Evolutionary conservation across 208 protist genomes (phyloP), one percentile per base, ranked within the genome.

Genomic region (Crithidia mellificae): DNA sequence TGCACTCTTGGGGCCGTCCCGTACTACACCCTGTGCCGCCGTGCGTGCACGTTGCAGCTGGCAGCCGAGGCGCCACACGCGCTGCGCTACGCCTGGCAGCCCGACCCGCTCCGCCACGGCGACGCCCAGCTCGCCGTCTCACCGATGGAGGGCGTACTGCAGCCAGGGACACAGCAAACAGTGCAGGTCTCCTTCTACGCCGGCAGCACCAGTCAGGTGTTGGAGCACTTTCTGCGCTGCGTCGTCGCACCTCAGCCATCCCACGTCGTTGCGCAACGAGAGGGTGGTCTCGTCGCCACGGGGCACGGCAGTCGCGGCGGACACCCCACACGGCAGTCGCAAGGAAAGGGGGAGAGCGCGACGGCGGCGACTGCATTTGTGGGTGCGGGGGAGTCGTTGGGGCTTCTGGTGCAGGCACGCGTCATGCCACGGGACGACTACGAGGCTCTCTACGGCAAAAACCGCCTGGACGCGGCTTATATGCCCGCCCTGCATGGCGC

Each of bases 11-110:
- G 91, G 14, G 72, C 80, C 0, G 82, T 92, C 12, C 82, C 90
- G n/a, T 87, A 82, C 73, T 93, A 90, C 77, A 81, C 90, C 14
- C 77, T 97, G 7, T 84, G 94, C 61, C 87, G 93, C 6, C 85
- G 87, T 53, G 61, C 81, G 20, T 81, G 86, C 56, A 80, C 77
- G 57, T 25, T 97, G 15, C 74, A 83, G 32, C 62, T 76, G 20
- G 22, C 70, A 3, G 47, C 63, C 4, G 70, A 65, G 20, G 65
- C 44, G 11, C 44, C 54, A 20, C 44, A 17, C 19, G 62, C 62
- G 27, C 34, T 76, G 44, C 63, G 63, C 14, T 76, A 61, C 41
- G 32, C 63, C 24, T 76, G 70, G 70, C 70, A 65, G 24, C 63
- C 78, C 14, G 78, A 80, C 17, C 46, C 39, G 20, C 74, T 84